Evolutionary conservation across 345 rosid species (phyloP).

Genomic region (Boechera retrofracta): DNA sequence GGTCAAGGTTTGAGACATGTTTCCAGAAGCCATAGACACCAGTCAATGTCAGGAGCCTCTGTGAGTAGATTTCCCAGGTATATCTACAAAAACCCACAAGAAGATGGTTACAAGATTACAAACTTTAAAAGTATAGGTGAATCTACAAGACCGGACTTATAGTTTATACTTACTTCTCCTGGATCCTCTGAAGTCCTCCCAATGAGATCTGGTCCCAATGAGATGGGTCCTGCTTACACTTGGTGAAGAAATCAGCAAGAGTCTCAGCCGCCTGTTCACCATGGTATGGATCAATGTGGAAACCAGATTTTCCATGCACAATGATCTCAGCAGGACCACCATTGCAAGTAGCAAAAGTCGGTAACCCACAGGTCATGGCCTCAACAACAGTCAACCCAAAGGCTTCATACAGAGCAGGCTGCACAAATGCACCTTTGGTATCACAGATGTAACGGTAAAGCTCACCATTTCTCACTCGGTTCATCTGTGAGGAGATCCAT

Average conservation of each 20-base stretch:
- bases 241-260: slow-evolving; percentile 72
- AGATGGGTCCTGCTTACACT: slow-evolving; percentile 63
- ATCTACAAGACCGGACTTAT: not conserved
- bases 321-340: slow-evolving; percentile 97
- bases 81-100: slow-evolving; percentile 52
- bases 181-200: slow-evolving; percentile 74
- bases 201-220: slow-evolving; percentile 75
- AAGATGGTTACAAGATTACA: not conserved
- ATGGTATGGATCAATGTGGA: slow-evolving; percentile 86
- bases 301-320: slow-evolving; percentile 82
- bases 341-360: slow-evolving; percentile 78
- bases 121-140: not conserved
- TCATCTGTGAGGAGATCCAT: too few species aligned
- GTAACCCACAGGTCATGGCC: slow-evolving; percentile 91
- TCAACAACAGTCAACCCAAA: slow-evolving; percentile 89
- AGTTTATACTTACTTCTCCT: slow-evolving; percentile 64
- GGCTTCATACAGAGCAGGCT: slow-evolving; percentile 86
- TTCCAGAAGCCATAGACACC: slow-evolving; percentile 97
- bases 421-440: slow-evolving; percentile 88
- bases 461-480: too few species aligned
- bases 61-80: slow-evolving; percentile 89
- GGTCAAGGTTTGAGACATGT: slow-evolving; percentile 92
- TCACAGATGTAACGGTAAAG: slow-evolving; percentile 58
- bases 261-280: slow-evolving; percentile 75
- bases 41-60: slow-evolving; percentile 82